These are phyloP conservation scores for Alternaria alternata DNA, from an alignment of 2,329 filamentous ascomycete genomes.

Conservation along the genomic window DNA sequence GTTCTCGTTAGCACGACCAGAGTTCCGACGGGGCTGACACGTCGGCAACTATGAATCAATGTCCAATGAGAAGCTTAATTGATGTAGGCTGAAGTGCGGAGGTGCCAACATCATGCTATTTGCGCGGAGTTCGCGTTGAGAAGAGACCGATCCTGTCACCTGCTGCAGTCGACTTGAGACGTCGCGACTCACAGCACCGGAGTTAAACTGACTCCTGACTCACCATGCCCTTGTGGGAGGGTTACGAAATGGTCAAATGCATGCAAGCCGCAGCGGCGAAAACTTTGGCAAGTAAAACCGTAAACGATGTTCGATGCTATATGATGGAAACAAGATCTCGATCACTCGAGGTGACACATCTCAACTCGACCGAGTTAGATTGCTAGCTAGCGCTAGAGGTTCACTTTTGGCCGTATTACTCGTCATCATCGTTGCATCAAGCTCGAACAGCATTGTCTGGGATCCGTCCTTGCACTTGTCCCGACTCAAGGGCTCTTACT, in stretches of 20 bases:
- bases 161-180: not conserved
- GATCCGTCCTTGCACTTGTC: not conserved
- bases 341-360: not conserved
- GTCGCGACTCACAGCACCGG: not conserved
- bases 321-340: not conserved
- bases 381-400: not conserved
- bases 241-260: not conserved
- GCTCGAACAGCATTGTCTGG: not conserved
- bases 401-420: not conserved
- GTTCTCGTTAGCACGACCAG: not conserved
- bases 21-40: not conserved
- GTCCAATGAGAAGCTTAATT: not conserved
- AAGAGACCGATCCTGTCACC: not conserved
- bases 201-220: not conserved
- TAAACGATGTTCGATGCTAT: not conserved
- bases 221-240: not conserved
- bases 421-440: not conserved
- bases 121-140: not conserved
- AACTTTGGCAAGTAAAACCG: not conserved
- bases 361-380: not conserved
- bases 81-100: not conserved
- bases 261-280: not conserved
- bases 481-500: not conserved
- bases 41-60: not conserved
- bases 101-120: not conserved